phyloP scores from a whole-genome alignment of 345 rosid species.

The Gynandropsis gynandra region DNA sequence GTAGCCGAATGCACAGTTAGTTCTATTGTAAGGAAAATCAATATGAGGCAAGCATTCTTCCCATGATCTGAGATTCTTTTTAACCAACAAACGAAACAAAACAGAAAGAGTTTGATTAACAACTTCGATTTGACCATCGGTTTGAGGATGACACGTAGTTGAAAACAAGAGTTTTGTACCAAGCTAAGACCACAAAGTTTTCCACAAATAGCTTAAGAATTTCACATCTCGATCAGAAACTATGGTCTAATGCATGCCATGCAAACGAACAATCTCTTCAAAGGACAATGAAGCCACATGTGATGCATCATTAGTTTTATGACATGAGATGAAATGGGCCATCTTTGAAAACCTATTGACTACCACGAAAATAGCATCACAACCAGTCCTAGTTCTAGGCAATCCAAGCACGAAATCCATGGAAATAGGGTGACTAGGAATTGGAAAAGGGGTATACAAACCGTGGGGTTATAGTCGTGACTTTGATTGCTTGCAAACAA shows the following conservation, averaged over 20 bases:
- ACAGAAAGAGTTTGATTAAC: no score
- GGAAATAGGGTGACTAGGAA: no score
- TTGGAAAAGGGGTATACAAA: no score
- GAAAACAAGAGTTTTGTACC: not conserved
- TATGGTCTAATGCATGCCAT: not conserved
- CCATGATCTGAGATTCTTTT: no score
- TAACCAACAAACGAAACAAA: no score
- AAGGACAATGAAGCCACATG: not conserved
- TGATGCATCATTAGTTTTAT: not conserved
- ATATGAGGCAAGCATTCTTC: no score
- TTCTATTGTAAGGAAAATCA: not conserved
- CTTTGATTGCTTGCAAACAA: no score
- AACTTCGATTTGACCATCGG: no score
- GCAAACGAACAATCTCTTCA: not conserved
- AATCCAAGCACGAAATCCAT: no score
- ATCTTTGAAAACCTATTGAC: not conserved
- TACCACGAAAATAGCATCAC: slow-evolving; percentile 1
- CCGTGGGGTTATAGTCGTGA: no score
- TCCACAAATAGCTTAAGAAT: slow-evolving; percentile 3
- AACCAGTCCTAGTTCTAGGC: no score
- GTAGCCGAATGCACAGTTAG: not conserved
- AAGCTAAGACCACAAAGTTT: not conserved
- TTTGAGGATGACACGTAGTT: no score
- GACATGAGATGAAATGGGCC: not conserved
- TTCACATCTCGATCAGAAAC: not conserved